Conservation (phyloP, 139 green algal genomes). For the Tetradesmus lagerheimii region DNA sequence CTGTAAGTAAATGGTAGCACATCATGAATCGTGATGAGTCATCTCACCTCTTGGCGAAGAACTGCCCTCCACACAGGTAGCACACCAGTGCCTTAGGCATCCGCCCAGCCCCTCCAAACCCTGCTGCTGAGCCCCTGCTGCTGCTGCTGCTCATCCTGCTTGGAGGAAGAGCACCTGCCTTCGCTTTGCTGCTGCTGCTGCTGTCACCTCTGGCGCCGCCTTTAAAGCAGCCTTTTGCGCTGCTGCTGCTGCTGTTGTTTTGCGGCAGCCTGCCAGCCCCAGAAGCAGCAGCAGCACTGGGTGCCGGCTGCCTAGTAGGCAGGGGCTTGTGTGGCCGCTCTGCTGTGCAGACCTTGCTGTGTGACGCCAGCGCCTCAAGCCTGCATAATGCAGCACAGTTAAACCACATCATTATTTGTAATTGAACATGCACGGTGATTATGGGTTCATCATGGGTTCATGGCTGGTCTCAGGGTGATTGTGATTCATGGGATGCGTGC, state of each 20-base stretch:
- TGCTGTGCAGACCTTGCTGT: constrained; percentile 26
- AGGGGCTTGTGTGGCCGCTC: constrained; percentile 4
- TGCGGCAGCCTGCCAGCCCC: neutral
- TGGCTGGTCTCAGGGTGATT: too few relatives aligned
- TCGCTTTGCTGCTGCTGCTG: neutral
- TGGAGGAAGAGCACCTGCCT: neutral
- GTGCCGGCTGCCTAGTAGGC: neutral
- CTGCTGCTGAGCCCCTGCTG: neutral
- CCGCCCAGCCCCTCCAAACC: neutral
- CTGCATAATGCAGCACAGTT: neutral
- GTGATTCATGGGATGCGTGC: too few relatives aligned
- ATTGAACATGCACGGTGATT: too few relatives aligned
- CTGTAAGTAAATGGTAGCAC: too few relatives aligned
- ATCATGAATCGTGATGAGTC: too few relatives aligned
- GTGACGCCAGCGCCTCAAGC: neutral
- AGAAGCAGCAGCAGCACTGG: neutral
- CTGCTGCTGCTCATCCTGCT: neutral
- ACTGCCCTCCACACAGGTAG: neutral
- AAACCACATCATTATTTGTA: too few relatives aligned
- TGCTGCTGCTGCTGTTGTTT: too few relatives aligned
- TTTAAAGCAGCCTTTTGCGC: neutral
- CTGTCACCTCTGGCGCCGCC: neutral
- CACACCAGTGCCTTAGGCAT: neutral
- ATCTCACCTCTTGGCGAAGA: neutral
- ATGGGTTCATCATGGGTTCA: too few relatives aligned